phyloP scores from a whole-genome alignment of 1,139 yeast genomes.

The Hansenula sp. region DNA sequence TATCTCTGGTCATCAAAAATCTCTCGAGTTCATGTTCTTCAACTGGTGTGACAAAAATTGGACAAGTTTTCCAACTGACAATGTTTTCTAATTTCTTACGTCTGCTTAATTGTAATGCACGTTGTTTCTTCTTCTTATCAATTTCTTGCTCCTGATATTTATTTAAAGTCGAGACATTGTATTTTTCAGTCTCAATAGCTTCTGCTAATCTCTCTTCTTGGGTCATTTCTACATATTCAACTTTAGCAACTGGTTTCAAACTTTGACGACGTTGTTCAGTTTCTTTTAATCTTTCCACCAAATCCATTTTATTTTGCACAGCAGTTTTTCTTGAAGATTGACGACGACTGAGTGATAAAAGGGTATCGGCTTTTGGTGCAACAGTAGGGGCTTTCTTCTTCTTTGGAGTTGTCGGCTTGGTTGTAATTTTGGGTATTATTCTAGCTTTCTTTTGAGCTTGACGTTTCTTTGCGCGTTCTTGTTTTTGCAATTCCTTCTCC shows the following conservation, averaged over 20 bases:
- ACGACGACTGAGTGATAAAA: conserved; percentile 51
- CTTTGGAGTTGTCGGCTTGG: conserved; percentile 23
- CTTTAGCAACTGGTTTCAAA: conserved; percentile 20
- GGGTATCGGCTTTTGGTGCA: conserved; percentile 40
- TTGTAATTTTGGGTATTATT: conserved; percentile 43
- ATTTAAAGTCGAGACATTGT: conserved; percentile 68
- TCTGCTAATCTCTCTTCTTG: conserved; percentile 84
- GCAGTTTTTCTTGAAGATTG: conserved; percentile 79
- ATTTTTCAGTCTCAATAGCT: conserved; percentile 81
- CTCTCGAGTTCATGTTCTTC: conserved; percentile 35
- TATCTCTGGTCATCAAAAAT: conserved; percentile 35
- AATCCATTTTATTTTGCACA: conserved; percentile 70
- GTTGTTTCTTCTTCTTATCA: conserved; percentile 70
- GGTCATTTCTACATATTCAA: conserved; percentile 54
- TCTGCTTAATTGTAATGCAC: conserved; percentile 65
- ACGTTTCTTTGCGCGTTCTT: conserved; percentile 41
- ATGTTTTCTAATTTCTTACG: conserved; percentile 56
- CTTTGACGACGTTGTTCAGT: conserved; percentile 63
- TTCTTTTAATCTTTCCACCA: conserved; percentile 67
- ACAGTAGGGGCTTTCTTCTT: conserved; percentile 21
- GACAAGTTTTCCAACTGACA: conserved; percentile 21
- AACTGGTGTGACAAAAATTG: conserved; percentile 14
- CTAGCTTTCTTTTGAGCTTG: conserved; percentile 34
- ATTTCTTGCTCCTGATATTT: conserved; percentile 81
- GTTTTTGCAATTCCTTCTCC: conserved; percentile 55